Evolutionary conservation across 2,329 filamentous ascomycete species (phyloP).

Genomic region (Metarhizium guizhouense): DNA sequence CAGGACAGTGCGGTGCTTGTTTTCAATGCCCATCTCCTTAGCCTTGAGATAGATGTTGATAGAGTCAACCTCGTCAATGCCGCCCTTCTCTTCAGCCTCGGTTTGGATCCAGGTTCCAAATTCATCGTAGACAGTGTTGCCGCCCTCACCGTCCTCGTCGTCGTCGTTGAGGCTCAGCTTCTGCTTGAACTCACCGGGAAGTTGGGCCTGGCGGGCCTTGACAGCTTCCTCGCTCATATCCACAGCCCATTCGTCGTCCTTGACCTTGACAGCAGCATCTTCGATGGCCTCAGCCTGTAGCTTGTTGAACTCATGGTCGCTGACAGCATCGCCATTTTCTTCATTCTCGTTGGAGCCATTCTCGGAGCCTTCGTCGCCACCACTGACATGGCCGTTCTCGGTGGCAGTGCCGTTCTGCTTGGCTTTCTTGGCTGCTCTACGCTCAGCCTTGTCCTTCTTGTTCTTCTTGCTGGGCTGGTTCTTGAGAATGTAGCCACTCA

Average conservation of each 20-base stretch:
- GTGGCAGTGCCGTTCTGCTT: constrained; percentile 60
- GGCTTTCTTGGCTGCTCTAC: constrained; percentile 85
- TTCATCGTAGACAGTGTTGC: constrained; percentile 74
- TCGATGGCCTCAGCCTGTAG: constrained; percentile 54
- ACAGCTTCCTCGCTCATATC: constrained; percentile 95
- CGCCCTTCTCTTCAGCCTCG: constrained; percentile 61
- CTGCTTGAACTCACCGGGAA: constrained; percentile 91
- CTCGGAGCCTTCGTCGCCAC: constrained; percentile 43
- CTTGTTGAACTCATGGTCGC: constrained; percentile 86
- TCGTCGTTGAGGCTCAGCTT: constrained; percentile 77
- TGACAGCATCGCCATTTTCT: constrained; percentile 55
- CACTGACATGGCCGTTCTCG: constrained; percentile 53
- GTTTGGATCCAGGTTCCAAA: constrained; percentile 87
- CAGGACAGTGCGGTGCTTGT: constrained; percentile 85
- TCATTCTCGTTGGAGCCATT: constrained; percentile 41
- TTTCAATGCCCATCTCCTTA: constrained; percentile 88
- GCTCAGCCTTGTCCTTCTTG: constrained; percentile 92
- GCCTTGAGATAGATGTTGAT: constrained; percentile 94
- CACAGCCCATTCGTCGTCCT: constrained; percentile 90
- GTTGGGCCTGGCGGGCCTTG: constrained; percentile 84
- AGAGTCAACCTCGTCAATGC: constrained; percentile 73
- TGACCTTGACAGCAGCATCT: constrained; percentile 49
- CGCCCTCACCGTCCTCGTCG: constrained; percentile 72
- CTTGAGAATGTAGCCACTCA: constrained; percentile 96
- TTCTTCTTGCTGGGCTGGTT: constrained; percentile 77